A percentile compares a stretch with the other conserved stretches of the same genome.
phyloP scores from a whole-genome alignment of 768 basidiomycete species.

The Pleurotus sapidus region DNA sequence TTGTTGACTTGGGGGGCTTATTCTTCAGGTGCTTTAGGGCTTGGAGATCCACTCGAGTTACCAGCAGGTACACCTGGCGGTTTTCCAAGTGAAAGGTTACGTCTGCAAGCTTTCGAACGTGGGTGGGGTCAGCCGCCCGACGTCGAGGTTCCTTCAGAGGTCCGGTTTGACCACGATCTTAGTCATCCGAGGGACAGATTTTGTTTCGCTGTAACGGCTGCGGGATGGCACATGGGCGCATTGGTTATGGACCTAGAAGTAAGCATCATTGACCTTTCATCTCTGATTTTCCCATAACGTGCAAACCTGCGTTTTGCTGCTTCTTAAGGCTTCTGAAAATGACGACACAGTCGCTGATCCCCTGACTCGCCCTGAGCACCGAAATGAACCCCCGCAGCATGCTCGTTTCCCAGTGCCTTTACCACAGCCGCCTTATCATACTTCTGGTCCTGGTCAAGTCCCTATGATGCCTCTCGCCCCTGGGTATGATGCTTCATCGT shows the following conservation, averaged over 20 bases:
- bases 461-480: conserved; percentile 9
- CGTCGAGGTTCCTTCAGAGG: conserved; percentile 62
- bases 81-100: conserved; percentile 37
- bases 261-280: conserved; percentile 15
- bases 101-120: conserved; percentile 21
- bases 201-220: conserved; percentile 77
- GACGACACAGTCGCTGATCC: conserved; percentile 36
- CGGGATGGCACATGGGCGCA: conserved; percentile 92
- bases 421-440: conserved; percentile 8
- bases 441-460: conserved; percentile 9
- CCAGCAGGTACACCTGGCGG: conserved; percentile 58
- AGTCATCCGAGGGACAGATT: conserved; percentile 56
- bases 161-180: conserved; percentile 64
- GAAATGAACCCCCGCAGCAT: conserved; percentile 7
- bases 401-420: conserved; percentile 11
- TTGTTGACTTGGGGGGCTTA: conserved; percentile 80
- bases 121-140: conserved; percentile 31
- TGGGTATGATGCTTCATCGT: background rate
- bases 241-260: conserved; percentile 85
- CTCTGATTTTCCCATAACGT: conserved; percentile 6
- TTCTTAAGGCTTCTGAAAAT: conserved; percentile 29
- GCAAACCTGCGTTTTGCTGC: conserved; percentile 9
- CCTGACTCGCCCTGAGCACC: conserved; percentile 13
- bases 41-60: conserved; percentile 69
- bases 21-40: conserved; percentile 78